Percentiles rank a stretch among this genome's conserved stretches.
Evolutionary conservation across 352 stramenopile species (phyloP).

Genomic region (Pythium dissimile): DNA sequence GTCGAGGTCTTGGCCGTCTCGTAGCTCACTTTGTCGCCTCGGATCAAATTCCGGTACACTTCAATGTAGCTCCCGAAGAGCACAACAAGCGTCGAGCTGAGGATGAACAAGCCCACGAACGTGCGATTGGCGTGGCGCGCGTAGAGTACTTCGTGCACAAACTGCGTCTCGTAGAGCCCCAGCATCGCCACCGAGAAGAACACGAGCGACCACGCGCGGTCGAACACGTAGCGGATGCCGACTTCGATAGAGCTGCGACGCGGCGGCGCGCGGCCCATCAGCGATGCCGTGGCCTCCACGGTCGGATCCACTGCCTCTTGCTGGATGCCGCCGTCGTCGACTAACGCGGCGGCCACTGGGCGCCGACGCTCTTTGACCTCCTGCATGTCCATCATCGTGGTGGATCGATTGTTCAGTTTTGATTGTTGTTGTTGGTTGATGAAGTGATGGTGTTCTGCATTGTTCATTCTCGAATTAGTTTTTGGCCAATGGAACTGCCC

Average conservation of each 20-base stretch:
- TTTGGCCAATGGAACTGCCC: too few species aligned
- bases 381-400: conserved; percentile 58
- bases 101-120: conserved; percentile 53
- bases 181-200: conserved; percentile 52
- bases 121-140: conserved; percentile 39
- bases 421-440: too few species aligned
- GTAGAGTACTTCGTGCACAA: conserved; percentile 57
- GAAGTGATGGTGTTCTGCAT: too few species aligned
- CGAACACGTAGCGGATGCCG: conserved; percentile 41
- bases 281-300: conserved; percentile 21
- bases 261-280: conserved; percentile 13
- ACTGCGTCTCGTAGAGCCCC: conserved; percentile 56
- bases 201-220: conserved; percentile 52
- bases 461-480: too few species aligned
- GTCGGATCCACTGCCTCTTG: conserved; percentile 41
- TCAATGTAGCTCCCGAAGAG: conserved; percentile 71
- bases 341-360: not conserved
- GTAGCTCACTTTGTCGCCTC: conserved; percentile 61
- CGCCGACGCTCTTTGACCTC: conserved; percentile 45
- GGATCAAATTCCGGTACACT: conserved; percentile 55
- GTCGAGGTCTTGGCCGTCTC: conserved; percentile 58
- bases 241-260: conserved; percentile 23
- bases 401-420: not conserved
- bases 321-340: too few species aligned
- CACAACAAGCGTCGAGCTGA: conserved; percentile 46